Conservation (phyloP, 768 basidiomycete species). For the Mycena indigotica region DNA sequence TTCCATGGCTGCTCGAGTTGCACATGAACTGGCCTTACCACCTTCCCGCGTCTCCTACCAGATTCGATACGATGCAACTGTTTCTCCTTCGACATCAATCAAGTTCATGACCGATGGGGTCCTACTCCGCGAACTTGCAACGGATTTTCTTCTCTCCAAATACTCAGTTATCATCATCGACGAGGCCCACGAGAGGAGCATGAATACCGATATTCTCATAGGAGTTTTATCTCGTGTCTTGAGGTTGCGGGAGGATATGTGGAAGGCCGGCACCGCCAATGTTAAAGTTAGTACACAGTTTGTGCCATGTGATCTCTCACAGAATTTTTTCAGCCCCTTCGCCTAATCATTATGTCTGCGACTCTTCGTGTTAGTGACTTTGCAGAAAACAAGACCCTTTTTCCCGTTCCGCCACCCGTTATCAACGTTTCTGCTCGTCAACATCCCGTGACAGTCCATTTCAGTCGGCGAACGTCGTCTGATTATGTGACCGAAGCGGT, state of each 20-base stretch:
- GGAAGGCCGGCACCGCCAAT: conserved; percentile 74
- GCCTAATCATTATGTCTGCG: conserved; percentile 98
- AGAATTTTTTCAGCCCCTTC: conserved; percentile 87
- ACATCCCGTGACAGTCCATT: conserved; percentile 94
- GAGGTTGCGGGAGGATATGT: conserved; percentile 85
- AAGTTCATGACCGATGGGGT: conserved; percentile 99
- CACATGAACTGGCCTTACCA: conserved; percentile 86
- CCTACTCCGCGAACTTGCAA: conserved; percentile 85
- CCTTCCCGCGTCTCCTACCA: conserved; percentile 89
- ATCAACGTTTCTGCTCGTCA: conserved; percentile 89
- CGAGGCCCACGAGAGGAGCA: conserved; percentile 96
- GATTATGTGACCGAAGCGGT: conserved; percentile 92
- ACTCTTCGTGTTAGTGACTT: conserved; percentile 95
- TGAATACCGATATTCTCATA: conserved; percentile 97
- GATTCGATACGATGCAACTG: conserved; percentile 95
- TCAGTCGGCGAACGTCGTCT: conserved; percentile 79
- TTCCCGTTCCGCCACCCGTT: conserved; percentile 84
- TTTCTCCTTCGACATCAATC: conserved; percentile 86
- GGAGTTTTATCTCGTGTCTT: conserved; percentile 95
- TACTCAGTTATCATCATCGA: conserved; percentile 97
- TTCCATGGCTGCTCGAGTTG: conserved; percentile 92
- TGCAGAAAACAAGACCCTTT: conserved; percentile 79
- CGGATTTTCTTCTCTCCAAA: conserved; percentile 89
- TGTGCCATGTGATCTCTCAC: too few species aligned
- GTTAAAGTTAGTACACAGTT: conserved; percentile 57